phyloP scores from a whole-genome alignment of 2,329 filamentous ascomycete species.

The Sclerotinia trifoliorum region DNA sequence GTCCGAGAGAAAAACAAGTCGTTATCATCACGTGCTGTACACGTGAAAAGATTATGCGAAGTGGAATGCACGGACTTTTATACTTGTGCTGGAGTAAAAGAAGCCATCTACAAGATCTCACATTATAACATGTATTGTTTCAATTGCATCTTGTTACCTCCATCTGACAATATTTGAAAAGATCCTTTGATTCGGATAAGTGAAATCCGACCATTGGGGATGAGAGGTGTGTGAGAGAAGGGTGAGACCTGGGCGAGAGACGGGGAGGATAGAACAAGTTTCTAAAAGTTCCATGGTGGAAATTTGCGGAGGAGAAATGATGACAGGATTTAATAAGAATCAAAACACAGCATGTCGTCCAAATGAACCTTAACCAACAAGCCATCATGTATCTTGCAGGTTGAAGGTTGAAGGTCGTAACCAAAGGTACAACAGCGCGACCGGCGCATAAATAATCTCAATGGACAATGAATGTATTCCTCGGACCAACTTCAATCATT shows the following conservation, averaged over 20 bases:
- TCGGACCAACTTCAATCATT: neutral
- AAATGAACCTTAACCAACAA: constrained; percentile 16
- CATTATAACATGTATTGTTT: neutral
- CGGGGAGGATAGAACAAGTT: constrained; percentile 21
- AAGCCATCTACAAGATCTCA: neutral
- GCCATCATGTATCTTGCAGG: neutral
- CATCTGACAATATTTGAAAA: neutral
- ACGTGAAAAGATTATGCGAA: neutral
- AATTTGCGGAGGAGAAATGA: constrained; percentile 14
- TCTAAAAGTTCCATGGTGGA: constrained; percentile 18
- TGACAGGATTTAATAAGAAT: constrained; percentile 4
- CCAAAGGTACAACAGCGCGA: constrained; percentile 8
- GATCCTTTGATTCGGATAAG: constrained; percentile 9
- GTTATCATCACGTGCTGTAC: neutral
- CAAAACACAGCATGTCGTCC: constrained; percentile 19
- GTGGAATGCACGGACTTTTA: neutral
- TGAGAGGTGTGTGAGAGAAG: neutral
- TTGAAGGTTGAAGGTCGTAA: constrained; percentile 1
- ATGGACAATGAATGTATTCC: neutral
- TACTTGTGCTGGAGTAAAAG: too few species aligned
- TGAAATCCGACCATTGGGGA: constrained; percentile 4
- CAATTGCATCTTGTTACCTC: neutral
- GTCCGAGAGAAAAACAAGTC: neutral
- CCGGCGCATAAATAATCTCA: constrained; percentile 5
- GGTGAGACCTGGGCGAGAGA: too few species aligned